Evolutionary conservation across 768 basidiomycete species (phyloP).

Genomic region (Boletus rubropictus): DNA sequence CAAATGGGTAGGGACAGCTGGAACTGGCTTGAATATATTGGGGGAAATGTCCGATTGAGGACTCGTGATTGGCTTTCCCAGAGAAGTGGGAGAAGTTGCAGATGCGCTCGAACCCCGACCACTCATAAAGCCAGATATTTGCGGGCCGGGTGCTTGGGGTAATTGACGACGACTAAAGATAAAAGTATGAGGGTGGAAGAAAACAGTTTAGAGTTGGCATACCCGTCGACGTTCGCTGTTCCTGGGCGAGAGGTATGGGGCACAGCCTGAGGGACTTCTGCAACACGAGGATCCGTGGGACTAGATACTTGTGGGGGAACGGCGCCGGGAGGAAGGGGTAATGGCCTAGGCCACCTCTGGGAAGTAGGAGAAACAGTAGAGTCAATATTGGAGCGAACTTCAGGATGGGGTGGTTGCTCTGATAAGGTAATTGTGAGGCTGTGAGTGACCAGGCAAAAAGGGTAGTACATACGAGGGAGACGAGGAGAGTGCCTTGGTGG

Average conservation of each 20-base stretch:
- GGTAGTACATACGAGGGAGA: constrained; percentile 17
- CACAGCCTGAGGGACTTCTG: constrained; percentile 10
- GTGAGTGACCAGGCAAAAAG: background rate
- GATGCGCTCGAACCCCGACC: constrained; percentile 23
- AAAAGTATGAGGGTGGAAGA: background rate
- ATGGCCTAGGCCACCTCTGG: constrained; percentile 25
- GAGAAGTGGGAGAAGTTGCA: constrained; percentile 13
- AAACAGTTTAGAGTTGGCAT: background rate
- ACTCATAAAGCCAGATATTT: constrained; percentile 7
- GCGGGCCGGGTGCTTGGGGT: constrained; percentile 22
- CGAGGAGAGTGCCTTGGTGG: constrained; percentile 18
- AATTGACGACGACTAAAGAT: constrained; percentile 26
- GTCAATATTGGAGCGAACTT: constrained; percentile 19
- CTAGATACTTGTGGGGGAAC: constrained; percentile 8
- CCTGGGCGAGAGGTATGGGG: constrained; percentile 21
- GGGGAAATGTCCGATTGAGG: constrained; percentile 16
- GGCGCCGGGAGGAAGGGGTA: constrained; percentile 26
- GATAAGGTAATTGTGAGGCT: background rate
- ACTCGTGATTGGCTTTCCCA: constrained; percentile 10
- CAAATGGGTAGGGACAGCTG: constrained; percentile 19
- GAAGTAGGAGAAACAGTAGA: constrained; percentile 26
- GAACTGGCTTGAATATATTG: constrained; percentile 30
- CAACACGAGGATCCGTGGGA: constrained; percentile 14
- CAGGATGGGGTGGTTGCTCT: constrained; percentile 17
- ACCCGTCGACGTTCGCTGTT: constrained; percentile 25